Conservation (phyloP, 805 yeast species). For the Spencermartinsiella europaea region DNA sequence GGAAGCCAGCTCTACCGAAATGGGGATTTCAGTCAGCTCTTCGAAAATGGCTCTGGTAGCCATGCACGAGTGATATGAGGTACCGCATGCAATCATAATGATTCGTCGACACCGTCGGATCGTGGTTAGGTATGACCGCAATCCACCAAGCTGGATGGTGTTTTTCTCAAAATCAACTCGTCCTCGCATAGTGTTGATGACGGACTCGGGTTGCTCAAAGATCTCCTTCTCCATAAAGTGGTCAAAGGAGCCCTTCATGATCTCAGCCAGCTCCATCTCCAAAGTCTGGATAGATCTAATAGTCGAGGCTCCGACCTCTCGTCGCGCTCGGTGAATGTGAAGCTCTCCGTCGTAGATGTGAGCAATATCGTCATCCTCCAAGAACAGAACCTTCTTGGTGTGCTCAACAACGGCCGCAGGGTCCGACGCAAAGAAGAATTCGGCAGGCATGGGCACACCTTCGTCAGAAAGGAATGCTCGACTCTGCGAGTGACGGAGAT, state of each 20-base stretch:
- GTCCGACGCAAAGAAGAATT: constrained; percentile 93
- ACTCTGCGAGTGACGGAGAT: constrained; percentile 83
- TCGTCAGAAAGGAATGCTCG: constrained; percentile 96
- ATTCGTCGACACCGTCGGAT: constrained; percentile 92
- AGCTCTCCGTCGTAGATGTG: constrained; percentile 97
- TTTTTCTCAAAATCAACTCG: constrained; percentile 86
- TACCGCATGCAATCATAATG: constrained; percentile 99
- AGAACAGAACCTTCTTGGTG: constrained; percentile 91
- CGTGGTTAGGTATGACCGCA: constrained; percentile 75
- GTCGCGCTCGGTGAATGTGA: constrained; percentile 94
- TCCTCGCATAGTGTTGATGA: constrained; percentile 99
- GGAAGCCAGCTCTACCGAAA: constrained; percentile 85
- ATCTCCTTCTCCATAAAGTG: constrained; percentile 99
- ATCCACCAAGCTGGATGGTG: constrained; percentile 81
- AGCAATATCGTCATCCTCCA: constrained; percentile 98
- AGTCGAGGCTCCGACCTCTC: constrained; percentile 76
- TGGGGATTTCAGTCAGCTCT: constrained; percentile 93
- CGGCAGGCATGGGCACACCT: constrained; percentile 88
- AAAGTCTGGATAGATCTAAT: constrained; percentile 94
- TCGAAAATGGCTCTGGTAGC: constrained; percentile 96
- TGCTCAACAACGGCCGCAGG: constrained; percentile 95
- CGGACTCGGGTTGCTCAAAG: constrained; percentile 97
- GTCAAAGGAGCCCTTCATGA: constrained; percentile 94
- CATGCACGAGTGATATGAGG: constrained; percentile 96
- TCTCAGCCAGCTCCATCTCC: constrained; percentile 94